Base-by-base conservation (phyloP, 768 basidiomycete species). In the Neoboletus magnificus region DNA sequence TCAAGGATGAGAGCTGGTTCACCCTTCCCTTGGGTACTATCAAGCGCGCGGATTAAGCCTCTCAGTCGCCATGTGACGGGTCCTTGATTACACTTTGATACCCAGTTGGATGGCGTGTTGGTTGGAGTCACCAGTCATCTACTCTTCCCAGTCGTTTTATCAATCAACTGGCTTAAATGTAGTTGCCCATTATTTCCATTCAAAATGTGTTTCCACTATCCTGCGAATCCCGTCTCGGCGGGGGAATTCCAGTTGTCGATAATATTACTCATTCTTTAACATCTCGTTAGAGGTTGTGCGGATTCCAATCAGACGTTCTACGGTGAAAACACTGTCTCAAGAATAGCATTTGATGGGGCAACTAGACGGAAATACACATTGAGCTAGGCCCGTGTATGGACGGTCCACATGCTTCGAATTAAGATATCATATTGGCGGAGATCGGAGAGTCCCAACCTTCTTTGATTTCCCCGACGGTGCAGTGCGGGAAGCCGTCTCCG, bases 1-100 rank as follows among this genome's bases (percentile, higher is more conserved):
- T 72, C 22, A 64, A 64, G 39, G 69, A 65, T 1, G 74, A 75
- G 58, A 64, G 69, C 40, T 77, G 66, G 70, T 74, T 80, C 62
- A 62, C 59, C 0, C 71, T 81, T 20, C 79, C 79, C 0, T 39
- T 77, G 51, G 79, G 79, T 12, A 4, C 0, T 0, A 64, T 71
- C 37, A 44, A 39, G 20, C 47, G 43, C 1, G 40, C 11, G 13
- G 46, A 60, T 22, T 53, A 48, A 37, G 40, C 16, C 7, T 4
- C 27, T 7, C 11, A 10, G 36, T 41, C 16, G 20, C 2, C 11
- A 22, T 20, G 15, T 39, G 16, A 40, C 20, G 36, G 33, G 16
- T 45, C 50, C 4, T 58, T 50, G 46, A 43, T 56, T 57, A 35
- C 15, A 35, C 46, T 46, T 32, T 23, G 41, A 57, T 58, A 39